A percentile compares a stretch with the other conserved stretches of the same genome.
phyloP scores from a whole-genome alignment of 768 basidiomycete genomes.

The Kwoniella sp. region DNA sequence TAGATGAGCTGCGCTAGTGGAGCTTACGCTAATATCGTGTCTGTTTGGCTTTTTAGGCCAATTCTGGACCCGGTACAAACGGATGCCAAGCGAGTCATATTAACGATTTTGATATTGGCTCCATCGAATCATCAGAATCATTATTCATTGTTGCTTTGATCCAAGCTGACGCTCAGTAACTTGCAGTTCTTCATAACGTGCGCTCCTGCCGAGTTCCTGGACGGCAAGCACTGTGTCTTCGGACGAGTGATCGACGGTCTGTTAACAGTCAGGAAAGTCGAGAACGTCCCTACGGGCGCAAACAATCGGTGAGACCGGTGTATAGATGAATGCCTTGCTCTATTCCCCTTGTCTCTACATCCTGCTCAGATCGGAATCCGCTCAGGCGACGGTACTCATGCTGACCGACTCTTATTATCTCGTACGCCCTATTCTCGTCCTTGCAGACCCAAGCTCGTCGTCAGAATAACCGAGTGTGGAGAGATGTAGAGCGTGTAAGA shows the following conservation, averaged over 20 bases:
- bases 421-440: too few relatives aligned
- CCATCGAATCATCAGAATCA: too few relatives aligned
- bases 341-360: neutral
- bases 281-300: conserved; percentile 78
- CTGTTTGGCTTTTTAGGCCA: conserved; percentile 68
- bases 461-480: conserved; percentile 53
- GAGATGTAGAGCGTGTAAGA: conserved; percentile 45
- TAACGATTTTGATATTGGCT: neutral
- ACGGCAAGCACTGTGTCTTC: conserved; percentile 61
- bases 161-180: too few relatives aligned
- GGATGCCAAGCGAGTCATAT: conserved; percentile 67
- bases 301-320: conserved; percentile 40
- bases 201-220: conserved; percentile 90
- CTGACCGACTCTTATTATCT: too few relatives aligned
- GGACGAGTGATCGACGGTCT: conserved; percentile 68
- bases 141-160: too few relatives aligned
- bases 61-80: conserved; percentile 91
- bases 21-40: too few relatives aligned
- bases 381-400: neutral
- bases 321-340: neutral
- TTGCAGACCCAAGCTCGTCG: conserved; percentile 39
- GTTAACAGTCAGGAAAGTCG: conserved; percentile 93
- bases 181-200: conserved; percentile 93
- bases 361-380: too few relatives aligned
- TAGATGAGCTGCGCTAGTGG: too few relatives aligned